Base-by-base conservation (phyloP, 805 yeast genomes). In the Wickerhamomyces sydowiorum region DNA sequence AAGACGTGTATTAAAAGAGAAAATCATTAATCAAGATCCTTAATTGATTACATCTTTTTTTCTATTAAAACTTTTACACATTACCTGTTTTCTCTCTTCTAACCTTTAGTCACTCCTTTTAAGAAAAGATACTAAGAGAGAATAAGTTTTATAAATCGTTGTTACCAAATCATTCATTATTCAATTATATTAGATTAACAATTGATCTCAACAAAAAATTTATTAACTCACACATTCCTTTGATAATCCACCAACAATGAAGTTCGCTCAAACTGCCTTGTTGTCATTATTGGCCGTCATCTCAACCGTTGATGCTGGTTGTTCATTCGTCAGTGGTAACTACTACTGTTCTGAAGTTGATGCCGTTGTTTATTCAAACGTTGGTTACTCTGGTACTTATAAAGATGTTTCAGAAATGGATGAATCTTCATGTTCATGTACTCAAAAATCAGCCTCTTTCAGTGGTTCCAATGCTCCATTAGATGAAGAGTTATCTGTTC, bases 311-410 rank as follows among this genome's bases (percentile, higher is more conserved):
- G 71, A 72, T 32, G 66, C 67, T 37, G 61, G 54, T 22, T 77
- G 83, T 57, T 51, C 66, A 36, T 60, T 64, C 47, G 73, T 71
- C 32, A 74, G 66, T 50, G 96, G 96, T 53, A 87, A 87, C 72
- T 83, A 82, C 73, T 90, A 84, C 78, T 89, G 97, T 70, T 66
- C 76, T 50, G 65, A 77, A 49, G 86, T 86, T 40, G 56, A 66
- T 47, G 90, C 86, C 48, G 72, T 86, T 46, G 68, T 71, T 45
- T 87, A 85, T 72, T 50, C 70, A 36, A 79, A 80, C 52, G 76
- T 93, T 44, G 98, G 98, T 28, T 87, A 73, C 64, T 75, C 93
- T 19, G 96, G 97, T 52, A 67, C 89, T 19, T 93, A 86, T 71
- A 57, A 70, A 54, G 90, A 84, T 52, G 89, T 93, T 52, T 82